phyloP scores from a whole-genome alignment of 2,329 filamentous ascomycete genomes.

The Pseudocercospora crystallina region DNA sequence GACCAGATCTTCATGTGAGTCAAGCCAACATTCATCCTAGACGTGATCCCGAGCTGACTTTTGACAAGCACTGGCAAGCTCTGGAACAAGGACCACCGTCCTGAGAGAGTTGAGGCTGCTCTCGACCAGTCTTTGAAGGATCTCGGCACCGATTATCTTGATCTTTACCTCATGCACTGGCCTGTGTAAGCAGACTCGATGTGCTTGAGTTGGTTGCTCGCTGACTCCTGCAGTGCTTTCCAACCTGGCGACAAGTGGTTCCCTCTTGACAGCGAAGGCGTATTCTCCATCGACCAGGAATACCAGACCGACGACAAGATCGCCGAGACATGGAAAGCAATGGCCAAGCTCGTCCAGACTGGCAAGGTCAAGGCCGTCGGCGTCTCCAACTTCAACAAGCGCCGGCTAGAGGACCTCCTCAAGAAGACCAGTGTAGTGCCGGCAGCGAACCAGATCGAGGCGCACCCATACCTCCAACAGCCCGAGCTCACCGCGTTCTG shows the following conservation, averaged over 20 bases:
- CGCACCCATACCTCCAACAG: constrained; percentile 26
- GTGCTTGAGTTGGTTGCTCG: too few relatives aligned
- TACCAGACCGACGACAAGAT: constrained; percentile 40
- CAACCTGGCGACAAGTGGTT: constrained; percentile 36
- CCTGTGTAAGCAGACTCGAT: constrained; percentile 48
- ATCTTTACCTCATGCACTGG: constrained; percentile 53
- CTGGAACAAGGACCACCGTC: constrained; percentile 62
- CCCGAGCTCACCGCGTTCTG: constrained; percentile 21
- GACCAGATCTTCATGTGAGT: constrained; percentile 35
- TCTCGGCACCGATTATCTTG: constrained; percentile 48
- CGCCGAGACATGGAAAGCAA: constrained; percentile 25
- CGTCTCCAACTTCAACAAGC: constrained; percentile 30
- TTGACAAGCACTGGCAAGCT: constrained; percentile 66
- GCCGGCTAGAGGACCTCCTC: constrained; percentile 26
- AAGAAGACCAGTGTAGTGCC: constrained; percentile 21
- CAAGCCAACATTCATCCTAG: too few relatives aligned
- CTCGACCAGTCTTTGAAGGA: constrained; percentile 40
- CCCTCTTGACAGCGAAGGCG: constrained; percentile 37
- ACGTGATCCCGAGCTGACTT: too few relatives aligned
- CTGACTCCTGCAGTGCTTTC: constrained; percentile 17
- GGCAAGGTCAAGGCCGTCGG: constrained; percentile 32
- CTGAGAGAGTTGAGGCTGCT: constrained; percentile 37
- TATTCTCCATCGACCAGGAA: constrained; percentile 35
- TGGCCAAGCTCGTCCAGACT: constrained; percentile 28
- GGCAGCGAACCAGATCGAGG: constrained; percentile 28